Percentiles rank a stretch among this genome's conserved stretches.
Evolutionary conservation across 2,329 filamentous ascomycete species (phyloP).

Genomic region (Fusarium ramigenum): DNA sequence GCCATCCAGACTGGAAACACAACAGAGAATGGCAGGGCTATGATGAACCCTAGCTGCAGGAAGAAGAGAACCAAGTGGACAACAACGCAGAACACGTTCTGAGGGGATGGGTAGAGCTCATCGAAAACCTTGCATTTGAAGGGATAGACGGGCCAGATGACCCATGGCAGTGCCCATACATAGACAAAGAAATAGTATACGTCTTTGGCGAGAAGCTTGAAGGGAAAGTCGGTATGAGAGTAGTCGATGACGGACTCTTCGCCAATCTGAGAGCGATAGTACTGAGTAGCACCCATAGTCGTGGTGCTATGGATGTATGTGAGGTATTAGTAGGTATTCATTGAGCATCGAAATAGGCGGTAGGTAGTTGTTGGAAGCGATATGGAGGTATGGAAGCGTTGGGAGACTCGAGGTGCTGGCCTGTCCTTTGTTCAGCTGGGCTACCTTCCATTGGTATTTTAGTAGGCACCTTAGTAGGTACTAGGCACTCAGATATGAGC

Average conservation of each 20-base stretch:
- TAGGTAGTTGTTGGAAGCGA: neutral
- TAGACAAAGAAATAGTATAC: constrained; percentile 65
- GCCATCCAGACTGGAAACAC: constrained; percentile 61
- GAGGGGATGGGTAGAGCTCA: constrained; percentile 68
- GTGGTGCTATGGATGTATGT: neutral
- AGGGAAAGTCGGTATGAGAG: constrained; percentile 67
- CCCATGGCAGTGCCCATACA: constrained; percentile 65
- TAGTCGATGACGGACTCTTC: constrained; percentile 67
- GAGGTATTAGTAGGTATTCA: neutral
- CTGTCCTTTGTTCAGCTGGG: neutral
- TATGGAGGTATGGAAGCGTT: neutral
- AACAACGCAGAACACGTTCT: constrained; percentile 65
- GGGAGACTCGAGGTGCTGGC: neutral
- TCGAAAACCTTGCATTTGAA: constrained; percentile 64
- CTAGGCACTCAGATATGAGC: neutral
- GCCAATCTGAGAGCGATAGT: constrained; percentile 68
- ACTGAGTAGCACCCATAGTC: constrained; percentile 55
- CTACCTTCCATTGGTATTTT: neutral
- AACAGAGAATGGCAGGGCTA: constrained; percentile 63
- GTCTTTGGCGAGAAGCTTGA: constrained; percentile 61
- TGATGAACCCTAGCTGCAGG: constrained; percentile 68
- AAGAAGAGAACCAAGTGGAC: constrained; percentile 68
- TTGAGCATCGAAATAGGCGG: neutral
- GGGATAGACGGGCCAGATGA: constrained; percentile 67
- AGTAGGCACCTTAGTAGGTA: neutral